Percentiles rank a stretch among this genome's conserved stretches.
phyloP scores from a whole-genome alignment of 805 yeast genomes.

The Cyberlindnera euphorbiae region DNA sequence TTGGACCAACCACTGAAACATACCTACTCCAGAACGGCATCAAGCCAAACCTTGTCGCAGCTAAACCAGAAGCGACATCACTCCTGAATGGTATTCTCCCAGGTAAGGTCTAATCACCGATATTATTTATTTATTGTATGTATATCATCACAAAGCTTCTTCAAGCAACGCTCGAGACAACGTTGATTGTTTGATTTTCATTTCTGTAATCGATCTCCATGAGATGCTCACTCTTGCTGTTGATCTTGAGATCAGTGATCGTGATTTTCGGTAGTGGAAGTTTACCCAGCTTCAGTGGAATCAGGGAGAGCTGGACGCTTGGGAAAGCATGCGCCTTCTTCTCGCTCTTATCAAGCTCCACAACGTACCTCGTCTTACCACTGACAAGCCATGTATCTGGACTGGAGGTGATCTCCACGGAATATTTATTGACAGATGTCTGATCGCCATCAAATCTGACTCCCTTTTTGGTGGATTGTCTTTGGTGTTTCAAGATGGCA shows the following conservation, averaged over 20 bases:
- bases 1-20: constrained; percentile 87
- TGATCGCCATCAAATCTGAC: constrained; percentile 22
- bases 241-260: constrained; percentile 31
- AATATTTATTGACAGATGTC: constrained; percentile 30
- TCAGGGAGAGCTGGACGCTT: constrained; percentile 40
- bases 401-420: constrained; percentile 43
- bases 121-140: no score
- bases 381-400: constrained; percentile 77
- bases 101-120: no score
- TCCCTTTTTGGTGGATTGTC: constrained; percentile 12
- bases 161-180: constrained; percentile 51
- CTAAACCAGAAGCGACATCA: constrained; percentile 65
- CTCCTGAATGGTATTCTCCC: constrained; percentile 38
- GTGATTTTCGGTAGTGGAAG: constrained; percentile 60
- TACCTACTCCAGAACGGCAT: constrained; percentile 52
- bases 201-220: constrained; percentile 65
- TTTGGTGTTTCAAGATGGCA: constrained; percentile 1
- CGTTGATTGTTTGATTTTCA: constrained; percentile 61
- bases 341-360: constrained; percentile 33
- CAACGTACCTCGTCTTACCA: constrained; percentile 57
- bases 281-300: constrained; percentile 77
- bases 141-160: no score
- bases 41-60: constrained; percentile 57
- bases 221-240: constrained; percentile 30
- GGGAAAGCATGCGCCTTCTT: constrained; percentile 9